These are phyloP conservation scores for Blepharisma stoltei DNA, from an alignment of 73 alveolate species.

Conservation along the genomic window DNA sequence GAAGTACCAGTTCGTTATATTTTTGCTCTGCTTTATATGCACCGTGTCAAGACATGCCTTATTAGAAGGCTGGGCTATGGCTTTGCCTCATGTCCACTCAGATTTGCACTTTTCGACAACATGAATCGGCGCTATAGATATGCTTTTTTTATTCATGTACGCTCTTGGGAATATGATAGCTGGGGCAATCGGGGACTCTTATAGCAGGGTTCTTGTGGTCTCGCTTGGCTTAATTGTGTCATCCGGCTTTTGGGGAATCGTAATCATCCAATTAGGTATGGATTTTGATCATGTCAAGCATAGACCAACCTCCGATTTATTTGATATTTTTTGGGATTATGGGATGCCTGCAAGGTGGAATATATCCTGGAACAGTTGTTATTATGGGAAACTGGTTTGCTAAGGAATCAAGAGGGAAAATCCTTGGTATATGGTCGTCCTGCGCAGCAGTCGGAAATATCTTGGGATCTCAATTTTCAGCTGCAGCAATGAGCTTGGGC, in stretches of 20 bases:
- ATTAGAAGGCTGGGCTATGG: neutral
- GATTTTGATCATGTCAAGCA: neutral
- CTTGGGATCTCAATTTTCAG: constrained; percentile 5
- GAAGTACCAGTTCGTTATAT: neutral
- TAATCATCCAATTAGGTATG: neutral
- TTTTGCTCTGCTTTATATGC: constrained; percentile 16
- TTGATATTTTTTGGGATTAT: neutral
- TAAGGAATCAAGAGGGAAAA: neutral
- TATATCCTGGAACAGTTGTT: neutral
- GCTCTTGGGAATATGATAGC: constrained; percentile 2
- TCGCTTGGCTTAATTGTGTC: neutral
- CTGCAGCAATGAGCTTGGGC: neutral
- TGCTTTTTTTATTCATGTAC: neutral
- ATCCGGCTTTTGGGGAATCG: neutral
- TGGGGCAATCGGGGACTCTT: neutral
- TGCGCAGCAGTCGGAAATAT: constrained; percentile 3
- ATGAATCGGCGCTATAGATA: neutral
- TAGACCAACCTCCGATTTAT: neutral
- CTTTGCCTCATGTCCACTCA: neutral
- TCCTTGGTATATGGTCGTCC: constrained; percentile 1
- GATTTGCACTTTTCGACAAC: constrained; percentile 1
- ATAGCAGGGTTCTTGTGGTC: neutral
- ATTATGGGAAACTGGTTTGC: constrained; percentile 27
- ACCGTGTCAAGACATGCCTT: neutral
- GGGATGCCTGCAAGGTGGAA: constrained; percentile 14